These are phyloP conservation scores for Fermentozyma sake DNA, from an alignment of 1,139 yeast genomes.

Conservation along the genomic window DNA sequence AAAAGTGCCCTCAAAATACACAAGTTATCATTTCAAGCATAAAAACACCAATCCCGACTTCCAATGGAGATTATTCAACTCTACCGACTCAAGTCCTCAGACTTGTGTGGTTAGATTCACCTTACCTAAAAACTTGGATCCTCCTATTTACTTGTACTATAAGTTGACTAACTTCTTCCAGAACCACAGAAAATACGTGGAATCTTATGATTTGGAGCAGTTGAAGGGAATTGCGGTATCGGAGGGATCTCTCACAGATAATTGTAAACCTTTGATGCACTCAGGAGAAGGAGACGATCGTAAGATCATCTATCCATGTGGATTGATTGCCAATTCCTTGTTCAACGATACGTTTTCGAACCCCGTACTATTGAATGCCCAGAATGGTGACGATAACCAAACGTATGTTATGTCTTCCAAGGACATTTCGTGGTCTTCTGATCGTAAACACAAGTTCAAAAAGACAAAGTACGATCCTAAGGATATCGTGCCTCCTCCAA, in stretches of 20 bases:
- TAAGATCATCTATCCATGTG: slow-evolving; percentile 64
- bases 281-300: slow-evolving; percentile 22
- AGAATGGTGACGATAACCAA: slow-evolving; percentile 35
- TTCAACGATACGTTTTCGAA: slow-evolving; percentile 67
- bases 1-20: slow-evolving; percentile 49
- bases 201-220: slow-evolving; percentile 63
- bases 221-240: slow-evolving; percentile 58
- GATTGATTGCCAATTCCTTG: slow-evolving; percentile 70
- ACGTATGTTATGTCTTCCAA: slow-evolving; percentile 48
- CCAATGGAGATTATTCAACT: slow-evolving; percentile 48
- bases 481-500: slow-evolving; percentile 77
- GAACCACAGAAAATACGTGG: slow-evolving; percentile 74
- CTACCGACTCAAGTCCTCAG: slow-evolving; percentile 33
- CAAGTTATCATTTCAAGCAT: slow-evolving; percentile 50
- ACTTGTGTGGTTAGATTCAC: slow-evolving; percentile 56
- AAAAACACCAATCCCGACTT: slow-evolving; percentile 40
- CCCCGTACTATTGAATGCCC: slow-evolving; percentile 40
- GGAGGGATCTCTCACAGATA: slow-evolving; percentile 38
- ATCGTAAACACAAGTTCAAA: slow-evolving; percentile 49
- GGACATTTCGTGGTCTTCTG: slow-evolving; percentile 68
- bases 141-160: slow-evolving; percentile 64
- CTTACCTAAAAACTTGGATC: slow-evolving; percentile 53
- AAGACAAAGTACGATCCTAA: slow-evolving; percentile 52
- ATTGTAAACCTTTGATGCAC: slow-evolving; percentile 58
- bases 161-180: slow-evolving; percentile 71